Evolutionary conservation across 345 rosid species (phyloP).

Genomic region (Gossypium ekmanianum): DNA sequence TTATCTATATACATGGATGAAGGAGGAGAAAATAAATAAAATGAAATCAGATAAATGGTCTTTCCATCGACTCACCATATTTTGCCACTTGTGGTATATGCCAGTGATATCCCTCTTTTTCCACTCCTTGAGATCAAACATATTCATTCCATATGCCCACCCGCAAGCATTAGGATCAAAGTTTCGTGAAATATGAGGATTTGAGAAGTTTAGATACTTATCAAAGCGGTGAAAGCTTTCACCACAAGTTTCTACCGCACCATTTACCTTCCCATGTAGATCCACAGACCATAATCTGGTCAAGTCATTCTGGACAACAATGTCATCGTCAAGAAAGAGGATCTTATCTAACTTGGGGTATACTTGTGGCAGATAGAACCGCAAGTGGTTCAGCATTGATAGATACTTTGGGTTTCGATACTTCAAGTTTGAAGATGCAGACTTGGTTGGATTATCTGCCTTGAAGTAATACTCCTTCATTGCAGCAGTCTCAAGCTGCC

Average conservation of each 20-base stretch:
- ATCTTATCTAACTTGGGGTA: slow-evolving; percentile 92
- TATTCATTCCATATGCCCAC: slow-evolving; percentile 99
- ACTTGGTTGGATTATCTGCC: slow-evolving; percentile 83
- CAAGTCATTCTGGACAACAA: slow-evolving; percentile 96
- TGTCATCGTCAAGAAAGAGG: slow-evolving; percentile 93
- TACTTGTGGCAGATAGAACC: slow-evolving; percentile 93
- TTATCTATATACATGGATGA: background rate
- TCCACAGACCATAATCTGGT: slow-evolving; percentile 80
- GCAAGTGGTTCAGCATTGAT: slow-evolving; percentile 91
- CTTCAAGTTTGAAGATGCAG: slow-evolving; percentile 90
- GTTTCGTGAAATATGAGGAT: slow-evolving; percentile 86
- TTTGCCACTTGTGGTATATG: slow-evolving; percentile 98
- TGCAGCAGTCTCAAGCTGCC: slow-evolving; percentile 89
- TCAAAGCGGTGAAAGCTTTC: slow-evolving; percentile 98
- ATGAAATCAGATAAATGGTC: background rate
- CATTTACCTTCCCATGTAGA: slow-evolving; percentile 87
- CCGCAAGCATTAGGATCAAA: slow-evolving; percentile 98
- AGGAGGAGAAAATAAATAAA: slow-evolving; percentile 1
- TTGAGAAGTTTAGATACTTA: slow-evolving; percentile 91
- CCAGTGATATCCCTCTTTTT: slow-evolving; percentile 94
- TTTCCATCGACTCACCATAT: slow-evolving; percentile 58
- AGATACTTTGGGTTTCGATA: slow-evolving; percentile 96
- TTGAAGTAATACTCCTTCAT: slow-evolving; percentile 98
- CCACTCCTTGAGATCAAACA: slow-evolving; percentile 95
- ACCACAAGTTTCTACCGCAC: slow-evolving; percentile 99